Evolutionary conservation across 495 filamentous ascomycete species (phyloP).

Genomic region (Podospora australis): DNA sequence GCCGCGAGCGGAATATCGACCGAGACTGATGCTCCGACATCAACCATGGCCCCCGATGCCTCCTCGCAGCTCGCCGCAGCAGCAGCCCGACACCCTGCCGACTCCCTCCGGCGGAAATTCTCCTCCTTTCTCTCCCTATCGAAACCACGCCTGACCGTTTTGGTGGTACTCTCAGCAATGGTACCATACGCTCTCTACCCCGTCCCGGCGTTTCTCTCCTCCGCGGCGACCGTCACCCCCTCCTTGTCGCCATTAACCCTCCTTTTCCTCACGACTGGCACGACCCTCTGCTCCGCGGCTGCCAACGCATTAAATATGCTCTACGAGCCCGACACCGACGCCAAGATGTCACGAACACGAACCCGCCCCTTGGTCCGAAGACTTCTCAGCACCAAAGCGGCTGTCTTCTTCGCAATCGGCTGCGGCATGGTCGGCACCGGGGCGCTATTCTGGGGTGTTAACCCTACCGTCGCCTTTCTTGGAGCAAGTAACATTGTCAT

Average conservation of each 20-base stretch:
- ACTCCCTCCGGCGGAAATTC: constrained; percentile 66
- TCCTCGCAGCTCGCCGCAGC: constrained; percentile 69
- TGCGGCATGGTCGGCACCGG: constrained; percentile 61
- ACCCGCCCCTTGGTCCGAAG: constrained; percentile 84
- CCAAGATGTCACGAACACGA: constrained; percentile 83
- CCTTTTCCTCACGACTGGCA: constrained; percentile 84
- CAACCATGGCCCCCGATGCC: constrained; percentile 66
- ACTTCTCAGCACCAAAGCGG: constrained; percentile 67
- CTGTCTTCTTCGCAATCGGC: constrained; percentile 68
- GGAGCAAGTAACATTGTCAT: constrained; percentile 79
- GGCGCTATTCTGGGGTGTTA: constrained; percentile 79
- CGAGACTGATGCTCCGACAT: constrained; percentile 12
- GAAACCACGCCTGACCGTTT: constrained; percentile 87
- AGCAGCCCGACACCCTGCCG: constrained; percentile 59
- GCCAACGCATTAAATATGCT: constrained; percentile 98
- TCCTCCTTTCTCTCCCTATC: constrained; percentile 87
- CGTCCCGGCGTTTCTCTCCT: constrained; percentile 66
- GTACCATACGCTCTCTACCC: constrained; percentile 91
- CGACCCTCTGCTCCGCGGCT: constrained; percentile 73
- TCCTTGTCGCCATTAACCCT: constrained; percentile 87
- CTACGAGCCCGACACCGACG: constrained; percentile 84
- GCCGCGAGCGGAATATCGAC: neutral
- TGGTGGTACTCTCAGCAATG: constrained; percentile 87
- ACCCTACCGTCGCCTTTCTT: constrained; percentile 84
- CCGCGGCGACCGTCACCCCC: constrained; percentile 60